Evolutionary conservation across 306 rosid species (phyloP), one percentile per base, ranked within the genome.

Genomic region (Citrullus amarus): DNA sequence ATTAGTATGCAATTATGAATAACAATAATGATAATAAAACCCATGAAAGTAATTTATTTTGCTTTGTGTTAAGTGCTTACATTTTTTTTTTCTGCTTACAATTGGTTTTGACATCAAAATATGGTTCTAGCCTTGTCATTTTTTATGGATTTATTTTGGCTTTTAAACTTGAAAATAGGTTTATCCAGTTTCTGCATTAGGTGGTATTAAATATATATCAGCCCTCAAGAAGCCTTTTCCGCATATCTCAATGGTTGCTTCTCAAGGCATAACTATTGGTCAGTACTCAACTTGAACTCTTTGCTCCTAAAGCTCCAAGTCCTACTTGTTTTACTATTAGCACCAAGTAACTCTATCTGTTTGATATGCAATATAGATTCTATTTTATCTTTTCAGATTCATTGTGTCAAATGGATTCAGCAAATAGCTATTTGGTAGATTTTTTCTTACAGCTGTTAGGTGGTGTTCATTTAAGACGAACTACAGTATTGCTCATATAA

Each of bases 141-240:
- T 39, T 16, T 32, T 39, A 57, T 76, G 30, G 78, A n/a, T 78
- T 13, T 82, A 54, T 54, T 51, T 80, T 61, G 53, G 41, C 38
- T 82, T 73, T 82, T 76, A 80, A 77, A 76, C 79, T 80, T 75
- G 81, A 81, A 65, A 80, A 74, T 84, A 93, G 98, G 82, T 93
- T 68, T 92, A 90, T 87, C 96, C 98, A 63, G 94, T 90, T 85
- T 93, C 98, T n/a, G 91, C 89, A 70, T 86, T 93, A 61, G 97
- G 97, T 43, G 97, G 98, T 68, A 78, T 80, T 70, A 82, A 82
- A 50, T 92, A 93, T 58, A 87, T 93, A 80, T 83, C 97, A 81
- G 91, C 98, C 66, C 85, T 93, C 51, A 92, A 89, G 83, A 93
- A 85, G 83, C 87, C 98, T 51, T 93, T 93, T 87, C 82, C 91